Conservation (phyloP, 352 stramenopile genomes). For the Aphanomyces stellatus region DNA sequence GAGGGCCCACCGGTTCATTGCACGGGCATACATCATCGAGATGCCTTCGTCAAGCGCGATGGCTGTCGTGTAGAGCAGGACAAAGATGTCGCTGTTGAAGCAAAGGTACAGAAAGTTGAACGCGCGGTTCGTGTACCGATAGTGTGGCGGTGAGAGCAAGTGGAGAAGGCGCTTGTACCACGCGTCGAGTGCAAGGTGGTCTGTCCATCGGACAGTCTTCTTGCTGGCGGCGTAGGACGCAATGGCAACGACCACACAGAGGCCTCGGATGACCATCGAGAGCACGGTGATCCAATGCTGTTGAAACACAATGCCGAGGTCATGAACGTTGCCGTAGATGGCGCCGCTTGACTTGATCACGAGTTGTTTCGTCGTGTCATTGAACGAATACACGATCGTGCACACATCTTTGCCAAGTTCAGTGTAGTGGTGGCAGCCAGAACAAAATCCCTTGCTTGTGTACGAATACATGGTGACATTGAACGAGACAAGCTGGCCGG, state of each 20-base stretch:
- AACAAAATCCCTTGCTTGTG: background rate
- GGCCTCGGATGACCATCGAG: background rate
- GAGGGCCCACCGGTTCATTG: background rate
- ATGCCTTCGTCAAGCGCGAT: background rate
- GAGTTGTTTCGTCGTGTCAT: background rate
- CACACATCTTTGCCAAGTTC: constrained; percentile 8
- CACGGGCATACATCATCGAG: background rate
- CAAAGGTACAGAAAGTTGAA: background rate
- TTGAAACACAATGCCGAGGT: background rate
- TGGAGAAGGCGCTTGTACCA: constrained; percentile 12
- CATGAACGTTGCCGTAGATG: background rate
- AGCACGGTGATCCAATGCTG: background rate
- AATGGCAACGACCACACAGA: constrained; percentile 3
- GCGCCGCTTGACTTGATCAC: constrained; percentile 1
- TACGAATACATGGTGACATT: constrained; percentile 14
- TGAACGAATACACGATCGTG: background rate
- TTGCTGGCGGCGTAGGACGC: background rate
- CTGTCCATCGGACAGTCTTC: constrained; percentile 9
- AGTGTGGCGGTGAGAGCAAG: background rate
- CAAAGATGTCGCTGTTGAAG: constrained; percentile 15
- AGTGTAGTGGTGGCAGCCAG: background rate
- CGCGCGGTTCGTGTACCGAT: constrained; percentile 5
- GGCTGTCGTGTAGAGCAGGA: background rate
- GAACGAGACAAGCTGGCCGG: background rate
- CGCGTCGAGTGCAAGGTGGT: background rate